phyloP scores from a whole-genome alignment of 805 yeast species.

The Saccharomycopsis selenospora region DNA sequence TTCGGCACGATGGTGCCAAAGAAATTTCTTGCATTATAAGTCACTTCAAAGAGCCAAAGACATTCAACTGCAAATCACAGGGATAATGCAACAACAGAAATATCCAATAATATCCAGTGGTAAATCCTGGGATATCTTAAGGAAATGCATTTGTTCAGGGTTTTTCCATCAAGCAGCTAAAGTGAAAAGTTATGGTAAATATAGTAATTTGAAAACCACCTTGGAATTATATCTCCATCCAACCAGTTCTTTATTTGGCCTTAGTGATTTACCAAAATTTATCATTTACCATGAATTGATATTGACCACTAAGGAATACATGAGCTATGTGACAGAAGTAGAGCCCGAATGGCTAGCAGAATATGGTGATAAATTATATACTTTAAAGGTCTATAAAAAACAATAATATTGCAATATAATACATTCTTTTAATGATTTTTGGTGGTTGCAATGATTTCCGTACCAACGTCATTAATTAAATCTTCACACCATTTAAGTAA shows the following conservation, averaged over 20 bases:
- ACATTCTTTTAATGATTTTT: neutral
- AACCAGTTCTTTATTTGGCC: slow-evolving; percentile 60
- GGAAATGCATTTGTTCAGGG: slow-evolving; percentile 61
- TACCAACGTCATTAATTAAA: slow-evolving; percentile 53
- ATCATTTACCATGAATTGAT: slow-evolving; percentile 76
- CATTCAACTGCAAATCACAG: slow-evolving; percentile 62
- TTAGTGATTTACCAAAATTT: slow-evolving; percentile 58
- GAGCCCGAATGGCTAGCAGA: slow-evolving; percentile 75
- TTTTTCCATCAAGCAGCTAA: slow-evolving; percentile 62
- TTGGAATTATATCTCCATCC: slow-evolving; percentile 82
- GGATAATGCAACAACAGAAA: slow-evolving; percentile 45
- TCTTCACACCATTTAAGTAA: slow-evolving; percentile 56
- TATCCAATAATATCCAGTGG: slow-evolving; percentile 45
- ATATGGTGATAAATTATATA: slow-evolving; percentile 33
- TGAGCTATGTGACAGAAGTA: slow-evolving; percentile 81
- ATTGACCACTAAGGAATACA: slow-evolving; percentile 80
- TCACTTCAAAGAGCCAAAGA: slow-evolving; percentile 72
- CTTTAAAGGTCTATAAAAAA: neutral
- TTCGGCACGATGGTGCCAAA: slow-evolving; percentile 68
- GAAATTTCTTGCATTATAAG: slow-evolving; percentile 74
- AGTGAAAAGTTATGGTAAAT: slow-evolving; percentile 45
- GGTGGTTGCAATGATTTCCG: slow-evolving; percentile 33
- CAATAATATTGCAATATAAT: neutral
- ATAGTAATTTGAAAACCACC: slow-evolving; percentile 48
- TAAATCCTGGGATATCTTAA: slow-evolving; percentile 46